Conservation (phyloP, 805 yeast genomes). For the Maudiozyma bulderi region DNA sequence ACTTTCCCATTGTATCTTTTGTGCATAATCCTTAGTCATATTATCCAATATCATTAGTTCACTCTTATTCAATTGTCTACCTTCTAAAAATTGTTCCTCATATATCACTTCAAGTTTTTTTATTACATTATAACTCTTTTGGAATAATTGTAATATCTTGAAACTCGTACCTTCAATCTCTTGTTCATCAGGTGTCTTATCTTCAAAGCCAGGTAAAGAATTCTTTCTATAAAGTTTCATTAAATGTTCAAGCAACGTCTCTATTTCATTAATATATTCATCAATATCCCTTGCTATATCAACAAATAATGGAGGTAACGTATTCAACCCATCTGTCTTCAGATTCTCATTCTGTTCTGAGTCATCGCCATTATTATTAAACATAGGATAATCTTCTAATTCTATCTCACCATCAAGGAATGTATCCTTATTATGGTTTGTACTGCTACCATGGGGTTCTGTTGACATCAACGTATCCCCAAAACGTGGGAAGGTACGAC, state of each 20-base stretch:
- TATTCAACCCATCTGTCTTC: conserved; percentile 31
- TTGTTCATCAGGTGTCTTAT: conserved; percentile 63
- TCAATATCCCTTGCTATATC: conserved; percentile 69
- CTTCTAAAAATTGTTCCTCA: conserved; percentile 31
- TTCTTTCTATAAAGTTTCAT: conserved; percentile 69
- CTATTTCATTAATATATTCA: conserved; percentile 44
- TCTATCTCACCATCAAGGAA: conserved; percentile 26
- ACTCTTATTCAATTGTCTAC: conserved; percentile 26
- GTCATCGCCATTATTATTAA: conserved; percentile 10
- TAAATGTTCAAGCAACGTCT: conserved; percentile 46
- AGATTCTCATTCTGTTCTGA: conserved; percentile 35
- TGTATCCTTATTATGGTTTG: conserved; percentile 1
- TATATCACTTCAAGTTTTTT: conserved; percentile 49
- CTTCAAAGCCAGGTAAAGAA: conserved; percentile 79
- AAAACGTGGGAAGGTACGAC: conserved; percentile 75
- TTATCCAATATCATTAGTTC: conserved; percentile 66
- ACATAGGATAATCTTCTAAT: conserved; percentile 20
- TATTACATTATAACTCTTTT: conserved; percentile 66
- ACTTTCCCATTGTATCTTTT: conserved; percentile 70
- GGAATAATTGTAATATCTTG: conserved; percentile 65
- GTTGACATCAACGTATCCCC: conserved; percentile 31
- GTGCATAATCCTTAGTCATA: conserved; percentile 75
- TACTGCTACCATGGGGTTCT: conserved; percentile 4
- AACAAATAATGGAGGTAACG: conserved; percentile 69
- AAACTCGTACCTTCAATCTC: conserved; percentile 72